A percentile compares a stretch with the other conserved stretches of the same genome.
Conservation (phyloP, 2,329 filamentous ascomycete genomes). For the Phyllosticta capitalensis region DNA sequence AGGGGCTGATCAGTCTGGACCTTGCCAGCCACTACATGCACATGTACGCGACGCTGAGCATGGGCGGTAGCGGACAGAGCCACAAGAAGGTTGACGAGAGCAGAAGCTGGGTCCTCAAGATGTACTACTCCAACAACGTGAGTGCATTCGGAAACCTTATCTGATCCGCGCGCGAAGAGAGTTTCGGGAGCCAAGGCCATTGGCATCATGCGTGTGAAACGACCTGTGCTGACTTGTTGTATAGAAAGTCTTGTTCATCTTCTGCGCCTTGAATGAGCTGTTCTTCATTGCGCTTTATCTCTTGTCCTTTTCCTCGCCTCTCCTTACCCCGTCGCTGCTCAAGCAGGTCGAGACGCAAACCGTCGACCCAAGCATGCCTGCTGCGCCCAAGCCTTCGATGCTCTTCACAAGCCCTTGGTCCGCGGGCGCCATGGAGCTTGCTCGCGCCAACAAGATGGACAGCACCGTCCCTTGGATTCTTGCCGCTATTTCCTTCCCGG, state of each 20-base stretch:
- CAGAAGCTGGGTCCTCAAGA: slow-evolving; percentile 79
- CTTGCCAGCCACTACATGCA: slow-evolving; percentile 97
- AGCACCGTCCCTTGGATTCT: slow-evolving; percentile 64
- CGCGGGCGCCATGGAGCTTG: slow-evolving; percentile 83
- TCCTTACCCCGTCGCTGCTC: slow-evolving; percentile 75
- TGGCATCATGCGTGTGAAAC: neutral
- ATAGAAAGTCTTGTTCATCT: slow-evolving; percentile 80
- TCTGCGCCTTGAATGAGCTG: slow-evolving; percentile 83
- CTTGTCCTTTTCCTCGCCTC: slow-evolving; percentile 88
- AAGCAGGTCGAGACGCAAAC: slow-evolving; percentile 41
- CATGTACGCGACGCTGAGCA: slow-evolving; percentile 91
- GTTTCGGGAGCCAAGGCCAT: slow-evolving; percentile 1
- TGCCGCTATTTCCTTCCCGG: slow-evolving; percentile 66
- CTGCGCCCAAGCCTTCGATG: slow-evolving; percentile 58
- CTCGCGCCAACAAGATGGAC: slow-evolving; percentile 73
- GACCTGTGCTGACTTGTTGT: neutral
- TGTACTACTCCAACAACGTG: slow-evolving; percentile 98
- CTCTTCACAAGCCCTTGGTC: slow-evolving; percentile 86
- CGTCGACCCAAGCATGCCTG: slow-evolving; percentile 55
- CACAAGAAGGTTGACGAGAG: slow-evolving; percentile 92
- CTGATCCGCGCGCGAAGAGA: neutral
- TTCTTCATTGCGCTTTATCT: slow-evolving; percentile 99
- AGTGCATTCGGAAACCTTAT: slow-evolving; percentile 20
- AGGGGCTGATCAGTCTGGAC: slow-evolving; percentile 84
- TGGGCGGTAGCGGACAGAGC: slow-evolving; percentile 68